A percentile compares a stretch with the other conserved stretches of the same genome.
Conservation (phyloP, 2,329 filamentous ascomycete species). For the Fusarium tupiense region DNA sequence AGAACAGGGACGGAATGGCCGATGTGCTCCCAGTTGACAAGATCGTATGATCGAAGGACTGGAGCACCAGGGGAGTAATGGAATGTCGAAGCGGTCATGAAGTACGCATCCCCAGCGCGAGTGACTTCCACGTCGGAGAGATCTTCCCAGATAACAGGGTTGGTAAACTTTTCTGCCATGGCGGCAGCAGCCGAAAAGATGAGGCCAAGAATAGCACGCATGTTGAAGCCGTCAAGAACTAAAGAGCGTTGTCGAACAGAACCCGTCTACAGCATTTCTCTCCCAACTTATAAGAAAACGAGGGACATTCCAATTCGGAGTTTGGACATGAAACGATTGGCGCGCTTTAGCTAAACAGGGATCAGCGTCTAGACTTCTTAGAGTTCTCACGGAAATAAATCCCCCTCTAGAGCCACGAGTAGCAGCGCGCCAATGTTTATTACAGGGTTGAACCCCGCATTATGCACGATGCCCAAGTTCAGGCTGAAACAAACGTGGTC, state of each 20-base stretch:
- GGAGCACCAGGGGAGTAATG: slow-evolving; percentile 67
- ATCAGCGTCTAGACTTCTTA: background rate
- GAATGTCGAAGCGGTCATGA: slow-evolving; percentile 65
- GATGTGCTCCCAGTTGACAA: slow-evolving; percentile 61
- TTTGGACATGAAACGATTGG: background rate
- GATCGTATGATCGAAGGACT: slow-evolving; percentile 63
- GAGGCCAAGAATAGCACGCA: slow-evolving; percentile 13
- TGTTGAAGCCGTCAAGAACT: background rate
- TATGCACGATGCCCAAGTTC: background rate
- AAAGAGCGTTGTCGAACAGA: too few species aligned
- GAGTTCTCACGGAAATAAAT: background rate
- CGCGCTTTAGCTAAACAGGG: background rate
- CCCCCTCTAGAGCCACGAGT: background rate
- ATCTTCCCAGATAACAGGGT: slow-evolving; percentile 56
- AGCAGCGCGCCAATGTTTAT: background rate
- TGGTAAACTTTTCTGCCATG: slow-evolving; percentile 1
- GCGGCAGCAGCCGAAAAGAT: background rate
- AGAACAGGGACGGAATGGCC: slow-evolving; percentile 52
- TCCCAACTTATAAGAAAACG: background rate
- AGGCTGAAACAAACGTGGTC: background rate
- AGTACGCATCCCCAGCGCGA: slow-evolving; percentile 60
- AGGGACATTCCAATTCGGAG: too few species aligned
- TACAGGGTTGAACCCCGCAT: background rate
- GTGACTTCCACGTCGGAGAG: slow-evolving; percentile 65
- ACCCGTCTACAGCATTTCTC: rapidly evolving